Conservation (phyloP, 2,329 filamentous ascomycete genomes). For the Fusarium sulawesiense region DNA sequence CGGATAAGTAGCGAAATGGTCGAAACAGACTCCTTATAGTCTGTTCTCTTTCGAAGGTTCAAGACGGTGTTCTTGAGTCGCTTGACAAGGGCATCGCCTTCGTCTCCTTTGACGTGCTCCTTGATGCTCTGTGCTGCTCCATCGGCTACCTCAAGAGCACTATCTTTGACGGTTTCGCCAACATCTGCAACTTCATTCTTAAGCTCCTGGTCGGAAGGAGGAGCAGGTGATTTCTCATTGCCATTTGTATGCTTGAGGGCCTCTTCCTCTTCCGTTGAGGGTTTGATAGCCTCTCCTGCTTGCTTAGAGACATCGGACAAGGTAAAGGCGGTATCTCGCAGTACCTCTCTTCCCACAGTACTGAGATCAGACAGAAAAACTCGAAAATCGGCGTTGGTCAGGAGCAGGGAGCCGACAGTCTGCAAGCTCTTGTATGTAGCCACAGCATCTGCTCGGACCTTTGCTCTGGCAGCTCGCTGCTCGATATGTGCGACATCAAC, state of each 20-base stretch:
- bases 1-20: slow-evolving; percentile 80
- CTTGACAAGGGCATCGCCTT: slow-evolving; percentile 77
- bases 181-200: slow-evolving; percentile 67
- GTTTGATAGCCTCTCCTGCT: slow-evolving; percentile 78
- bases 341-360: slow-evolving; percentile 83
- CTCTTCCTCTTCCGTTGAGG: slow-evolving; percentile 70
- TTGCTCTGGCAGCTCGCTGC: slow-evolving; percentile 46
- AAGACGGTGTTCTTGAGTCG: slow-evolving; percentile 81
- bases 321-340: slow-evolving; percentile 85
- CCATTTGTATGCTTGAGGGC: slow-evolving; percentile 56
- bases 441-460: slow-evolving; percentile 49
- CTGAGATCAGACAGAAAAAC: slow-evolving; percentile 85
- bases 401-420: slow-evolving; percentile 83
- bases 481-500: slow-evolving; percentile 49
- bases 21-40: slow-evolving; percentile 89
- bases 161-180: slow-evolving; percentile 64
- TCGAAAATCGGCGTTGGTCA: slow-evolving; percentile 92
- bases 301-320: slow-evolving; percentile 80
- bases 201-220: slow-evolving; percentile 73
- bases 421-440: slow-evolving; percentile 79
- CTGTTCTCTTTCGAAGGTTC: slow-evolving; percentile 78
- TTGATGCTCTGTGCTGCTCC: slow-evolving; percentile 77
- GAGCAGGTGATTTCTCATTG: slow-evolving; percentile 44
- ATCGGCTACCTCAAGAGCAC: slow-evolving; percentile 61
- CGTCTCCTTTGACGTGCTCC: slow-evolving; percentile 77